These are phyloP conservation scores for Rosa chinensis DNA, from an alignment of 306 rosid species.

Conservation along the genomic window DNA sequence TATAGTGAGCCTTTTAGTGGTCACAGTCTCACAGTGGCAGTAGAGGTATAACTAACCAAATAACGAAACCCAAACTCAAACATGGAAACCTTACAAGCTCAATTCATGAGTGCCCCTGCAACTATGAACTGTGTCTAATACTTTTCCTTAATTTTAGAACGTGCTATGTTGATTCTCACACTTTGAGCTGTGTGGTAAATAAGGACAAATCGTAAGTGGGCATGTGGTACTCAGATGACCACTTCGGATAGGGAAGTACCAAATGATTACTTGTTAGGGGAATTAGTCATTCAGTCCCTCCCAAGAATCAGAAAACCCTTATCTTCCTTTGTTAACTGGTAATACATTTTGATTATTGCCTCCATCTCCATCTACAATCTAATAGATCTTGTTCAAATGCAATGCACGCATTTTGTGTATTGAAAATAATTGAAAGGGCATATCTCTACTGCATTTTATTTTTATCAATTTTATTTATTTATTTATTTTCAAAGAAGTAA, in stretches of 20 bases:
- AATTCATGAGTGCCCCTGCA: background rate
- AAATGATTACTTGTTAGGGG: background rate
- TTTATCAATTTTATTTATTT: too few relatives aligned
- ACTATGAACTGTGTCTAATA: background rate
- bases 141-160: background rate
- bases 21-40: background rate
- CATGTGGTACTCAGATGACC: background rate
- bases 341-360: background rate
- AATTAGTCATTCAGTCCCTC: background rate
- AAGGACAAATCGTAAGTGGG: background rate
- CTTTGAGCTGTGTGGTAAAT: background rate
- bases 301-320: background rate
- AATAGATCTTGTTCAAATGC: background rate
- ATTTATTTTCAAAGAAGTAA: background rate
- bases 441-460: background rate
- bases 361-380: background rate
- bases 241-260: background rate
- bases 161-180: background rate
- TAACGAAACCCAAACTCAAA: background rate
- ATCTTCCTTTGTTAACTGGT: background rate
- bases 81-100: background rate
- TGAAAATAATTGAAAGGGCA: background rate
- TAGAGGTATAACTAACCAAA: background rate
- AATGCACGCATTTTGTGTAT: background rate
- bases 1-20: background rate